A percentile compares a stretch with the other conserved stretches of the same genome.
Evolutionary conservation across 2,329 filamentous ascomycete genomes (phyloP).

Genomic region (Aspergillus sojae): DNA sequence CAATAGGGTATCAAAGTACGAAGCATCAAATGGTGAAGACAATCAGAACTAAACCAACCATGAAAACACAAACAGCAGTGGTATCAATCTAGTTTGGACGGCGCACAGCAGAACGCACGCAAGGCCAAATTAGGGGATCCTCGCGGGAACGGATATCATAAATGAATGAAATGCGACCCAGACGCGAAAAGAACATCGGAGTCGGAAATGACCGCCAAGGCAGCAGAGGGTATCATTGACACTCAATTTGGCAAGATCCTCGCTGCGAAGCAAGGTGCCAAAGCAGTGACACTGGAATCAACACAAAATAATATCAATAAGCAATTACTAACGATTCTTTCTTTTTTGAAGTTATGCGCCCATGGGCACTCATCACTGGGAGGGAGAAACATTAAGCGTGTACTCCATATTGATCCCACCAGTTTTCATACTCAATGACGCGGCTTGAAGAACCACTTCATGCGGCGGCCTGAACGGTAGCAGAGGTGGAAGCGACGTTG

Average conservation of each 20-base stretch:
- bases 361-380: conserved; percentile 21
- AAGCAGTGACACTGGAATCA: conserved; percentile 28
- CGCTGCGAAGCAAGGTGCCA: conserved; percentile 14
- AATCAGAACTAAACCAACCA: conserved; percentile 29
- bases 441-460: conserved; percentile 40
- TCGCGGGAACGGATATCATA: conserved; percentile 38
- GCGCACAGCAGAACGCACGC: conserved; percentile 31
- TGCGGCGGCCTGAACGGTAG: conserved; percentile 47
- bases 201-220: conserved; percentile 31
- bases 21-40: conserved; percentile 28
- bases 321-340: conserved; percentile 12
- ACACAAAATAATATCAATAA: conserved; percentile 20
- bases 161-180: conserved; percentile 34
- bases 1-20: conserved; percentile 39
- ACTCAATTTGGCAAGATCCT: conserved; percentile 20
- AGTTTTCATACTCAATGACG: conserved; percentile 44
- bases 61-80: conserved; percentile 36
- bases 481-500: conserved; percentile 33
- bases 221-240: conserved; percentile 37
- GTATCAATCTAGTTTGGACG: conserved; percentile 41
- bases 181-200: conserved; percentile 20
- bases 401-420: conserved; percentile 40
- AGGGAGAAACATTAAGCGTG: conserved; percentile 28
- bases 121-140: conserved; percentile 26
- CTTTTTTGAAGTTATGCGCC: conserved; percentile 13